Conservation (phyloP, 257 asterid genomes). For the Osmanthus fragrans region DNA sequence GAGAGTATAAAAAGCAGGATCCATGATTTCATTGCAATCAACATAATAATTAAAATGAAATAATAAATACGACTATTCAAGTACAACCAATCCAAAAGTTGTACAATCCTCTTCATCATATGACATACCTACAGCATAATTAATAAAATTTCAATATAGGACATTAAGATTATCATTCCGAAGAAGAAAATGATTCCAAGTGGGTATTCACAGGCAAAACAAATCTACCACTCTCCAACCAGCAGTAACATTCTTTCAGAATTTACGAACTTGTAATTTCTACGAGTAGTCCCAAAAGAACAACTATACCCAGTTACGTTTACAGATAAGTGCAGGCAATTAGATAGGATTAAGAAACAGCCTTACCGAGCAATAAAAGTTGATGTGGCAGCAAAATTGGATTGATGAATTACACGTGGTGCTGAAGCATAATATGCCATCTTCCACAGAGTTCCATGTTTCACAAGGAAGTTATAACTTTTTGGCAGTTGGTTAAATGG, state of each 20-base stretch:
- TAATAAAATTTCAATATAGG: neutral
- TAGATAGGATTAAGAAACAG: constrained; percentile 13
- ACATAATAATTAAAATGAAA: neutral
- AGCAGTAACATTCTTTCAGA: neutral
- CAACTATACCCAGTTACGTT: neutral
- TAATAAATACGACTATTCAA: neutral
- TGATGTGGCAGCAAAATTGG: constrained; percentile 97
- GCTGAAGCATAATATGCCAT: constrained; percentile 90
- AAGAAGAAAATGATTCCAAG: neutral
- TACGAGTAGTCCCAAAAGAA: neutral
- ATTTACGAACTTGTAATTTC: neutral
- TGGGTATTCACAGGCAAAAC: neutral
- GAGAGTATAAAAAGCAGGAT: neutral
- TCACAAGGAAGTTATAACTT: constrained; percentile 95
- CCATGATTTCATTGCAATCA: neutral
- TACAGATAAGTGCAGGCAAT: neutral
- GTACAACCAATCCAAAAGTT: neutral
- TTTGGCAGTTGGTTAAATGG: constrained; percentile 96
- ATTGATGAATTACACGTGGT: constrained; percentile 86
- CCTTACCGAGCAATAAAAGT: constrained; percentile 92
- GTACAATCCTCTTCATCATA: neutral
- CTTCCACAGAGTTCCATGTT: constrained; percentile 89
- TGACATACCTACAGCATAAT: neutral
- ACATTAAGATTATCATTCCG: neutral
- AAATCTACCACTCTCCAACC: neutral